Evolutionary conservation across 495 filamentous ascomycete species (phyloP).

Genomic region (Trichoderma asperelloides): DNA sequence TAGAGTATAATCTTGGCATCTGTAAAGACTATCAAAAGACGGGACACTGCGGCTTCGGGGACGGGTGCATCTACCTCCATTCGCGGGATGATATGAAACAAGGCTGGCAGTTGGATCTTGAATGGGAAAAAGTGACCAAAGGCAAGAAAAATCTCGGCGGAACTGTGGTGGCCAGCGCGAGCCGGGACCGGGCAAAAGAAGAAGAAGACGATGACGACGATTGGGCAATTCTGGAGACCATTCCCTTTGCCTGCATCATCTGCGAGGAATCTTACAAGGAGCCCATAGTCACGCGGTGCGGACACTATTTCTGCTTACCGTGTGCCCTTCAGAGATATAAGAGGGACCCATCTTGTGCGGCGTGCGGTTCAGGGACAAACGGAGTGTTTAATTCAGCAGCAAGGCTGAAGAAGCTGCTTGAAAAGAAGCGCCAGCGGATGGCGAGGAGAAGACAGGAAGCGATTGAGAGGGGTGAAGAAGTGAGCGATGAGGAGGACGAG

Average conservation of each 20-base stretch:
- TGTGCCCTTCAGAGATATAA: constrained; percentile 81
- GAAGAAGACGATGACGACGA: constrained; percentile 54
- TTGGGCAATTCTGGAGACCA: constrained; percentile 70
- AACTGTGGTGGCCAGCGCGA: constrained; percentile 53
- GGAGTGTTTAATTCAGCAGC: constrained; percentile 89
- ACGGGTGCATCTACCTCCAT: constrained; percentile 81
- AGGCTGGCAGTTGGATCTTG: constrained; percentile 89
- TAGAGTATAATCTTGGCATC: constrained; percentile 86
- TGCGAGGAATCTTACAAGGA: constrained; percentile 73
- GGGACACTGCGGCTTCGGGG: constrained; percentile 62
- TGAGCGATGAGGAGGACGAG: constrained; percentile 45
- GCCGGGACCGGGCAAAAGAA: constrained; percentile 30
- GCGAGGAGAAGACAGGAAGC: constrained; percentile 60
- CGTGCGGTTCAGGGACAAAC: constrained; percentile 72
- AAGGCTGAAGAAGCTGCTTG: constrained; percentile 68
- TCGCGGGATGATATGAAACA: constrained; percentile 77
- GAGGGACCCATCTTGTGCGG: constrained; percentile 70
- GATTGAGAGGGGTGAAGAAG: constrained; percentile 60
- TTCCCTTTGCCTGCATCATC: constrained; percentile 93
- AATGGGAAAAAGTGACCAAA: constrained; percentile 82
- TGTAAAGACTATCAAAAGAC: constrained; percentile 59
- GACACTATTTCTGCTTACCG: constrained; percentile 89
- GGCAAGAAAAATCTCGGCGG: constrained; percentile 59
- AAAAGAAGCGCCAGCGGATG: constrained; percentile 70
- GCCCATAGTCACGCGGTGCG: constrained; percentile 82